These are phyloP conservation scores for Colletotrichum costaricense DNA, from an alignment of 2,329 filamentous ascomycete species.

Conservation along the genomic window DNA sequence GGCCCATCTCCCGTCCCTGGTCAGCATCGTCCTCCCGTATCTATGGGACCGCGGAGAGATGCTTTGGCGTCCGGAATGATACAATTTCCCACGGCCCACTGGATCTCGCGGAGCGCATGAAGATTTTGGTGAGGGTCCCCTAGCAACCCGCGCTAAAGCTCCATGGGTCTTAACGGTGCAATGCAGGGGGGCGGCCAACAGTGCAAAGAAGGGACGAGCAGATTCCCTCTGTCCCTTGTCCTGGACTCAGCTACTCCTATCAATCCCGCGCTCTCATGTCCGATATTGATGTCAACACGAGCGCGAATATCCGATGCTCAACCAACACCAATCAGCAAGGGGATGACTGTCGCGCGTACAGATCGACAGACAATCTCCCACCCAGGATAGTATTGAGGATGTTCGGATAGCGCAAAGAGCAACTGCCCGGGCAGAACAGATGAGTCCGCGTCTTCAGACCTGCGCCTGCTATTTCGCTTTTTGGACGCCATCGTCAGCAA, in stretches of 20 bases:
- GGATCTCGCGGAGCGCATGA: conserved; percentile 37
- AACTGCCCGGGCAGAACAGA: background rate
- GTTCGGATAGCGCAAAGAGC: background rate
- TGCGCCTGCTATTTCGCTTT: background rate
- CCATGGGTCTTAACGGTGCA: conserved; percentile 19
- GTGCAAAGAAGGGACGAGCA: conserved; percentile 14
- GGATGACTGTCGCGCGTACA: background rate
- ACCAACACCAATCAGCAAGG: conserved; percentile 7
- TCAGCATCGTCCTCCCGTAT: conserved; percentile 23
- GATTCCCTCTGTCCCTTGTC: background rate
- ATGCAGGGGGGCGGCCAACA: background rate
- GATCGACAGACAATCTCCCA: conserved; percentile 21
- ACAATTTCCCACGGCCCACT: conserved; percentile 35
- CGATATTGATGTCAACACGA: background rate
- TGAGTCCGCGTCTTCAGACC: background rate
- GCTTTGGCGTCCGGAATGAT: conserved; percentile 24
- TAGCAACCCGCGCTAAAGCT: conserved; percentile 13
- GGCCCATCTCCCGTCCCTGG: conserved; percentile 25
- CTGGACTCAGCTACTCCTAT: background rate
- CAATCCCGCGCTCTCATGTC: background rate
- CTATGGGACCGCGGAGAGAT: conserved; percentile 29
- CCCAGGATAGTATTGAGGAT: background rate
- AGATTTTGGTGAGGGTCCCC: conserved; percentile 27
- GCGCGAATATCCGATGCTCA: background rate
- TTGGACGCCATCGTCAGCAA: background rate